Evolutionary conservation across 257 asterid genomes (phyloP).

Genomic region (Anisodus tanguticus): DNA sequence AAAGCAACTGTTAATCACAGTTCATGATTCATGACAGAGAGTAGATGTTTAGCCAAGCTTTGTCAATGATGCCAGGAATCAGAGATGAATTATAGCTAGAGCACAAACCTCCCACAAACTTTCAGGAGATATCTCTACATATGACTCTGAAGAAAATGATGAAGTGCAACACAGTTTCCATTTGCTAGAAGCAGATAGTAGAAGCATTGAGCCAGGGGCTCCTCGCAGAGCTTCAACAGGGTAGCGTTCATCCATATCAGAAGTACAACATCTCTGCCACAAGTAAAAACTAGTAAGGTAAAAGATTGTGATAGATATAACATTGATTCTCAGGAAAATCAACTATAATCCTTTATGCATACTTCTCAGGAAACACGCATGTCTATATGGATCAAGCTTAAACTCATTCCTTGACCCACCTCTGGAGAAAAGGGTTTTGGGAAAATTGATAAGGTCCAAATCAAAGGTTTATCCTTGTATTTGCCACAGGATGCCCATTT

Average conservation of each 20-base stretch:
- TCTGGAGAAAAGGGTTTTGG: not conserved
- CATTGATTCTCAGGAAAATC: constrained; percentile 17
- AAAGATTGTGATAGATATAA: not conserved
- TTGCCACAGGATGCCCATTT: not conserved
- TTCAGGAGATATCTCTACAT: constrained; percentile 62
- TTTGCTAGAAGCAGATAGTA: constrained; percentile 43
- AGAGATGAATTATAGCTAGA: constrained; percentile 28
- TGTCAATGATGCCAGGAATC: constrained; percentile 7
- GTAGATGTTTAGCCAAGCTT: not conserved
- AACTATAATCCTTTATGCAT: constrained; percentile 7
- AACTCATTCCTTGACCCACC: constrained; percentile 4
- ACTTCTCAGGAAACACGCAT: not conserved
- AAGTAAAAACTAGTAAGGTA: constrained; percentile 30
- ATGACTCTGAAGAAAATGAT: constrained; percentile 48
- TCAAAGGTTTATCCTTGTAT: not conserved
- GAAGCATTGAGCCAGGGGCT: constrained; percentile 41
- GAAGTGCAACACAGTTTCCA: constrained; percentile 62
- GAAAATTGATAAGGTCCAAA: constrained; percentile 16
- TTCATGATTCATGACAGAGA: constrained; percentile 1
- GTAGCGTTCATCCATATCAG: constrained; percentile 49
- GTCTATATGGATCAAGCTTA: not conserved
- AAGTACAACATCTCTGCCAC: constrained; percentile 64
- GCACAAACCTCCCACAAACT: constrained; percentile 89
- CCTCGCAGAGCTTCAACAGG: constrained; percentile 42
- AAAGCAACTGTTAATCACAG: constrained; percentile 5